Percentiles rank a stretch among this genome's conserved stretches.
Evolutionary conservation across 805 yeast genomes (phyloP).

Genomic region (Candida oleophila): DNA sequence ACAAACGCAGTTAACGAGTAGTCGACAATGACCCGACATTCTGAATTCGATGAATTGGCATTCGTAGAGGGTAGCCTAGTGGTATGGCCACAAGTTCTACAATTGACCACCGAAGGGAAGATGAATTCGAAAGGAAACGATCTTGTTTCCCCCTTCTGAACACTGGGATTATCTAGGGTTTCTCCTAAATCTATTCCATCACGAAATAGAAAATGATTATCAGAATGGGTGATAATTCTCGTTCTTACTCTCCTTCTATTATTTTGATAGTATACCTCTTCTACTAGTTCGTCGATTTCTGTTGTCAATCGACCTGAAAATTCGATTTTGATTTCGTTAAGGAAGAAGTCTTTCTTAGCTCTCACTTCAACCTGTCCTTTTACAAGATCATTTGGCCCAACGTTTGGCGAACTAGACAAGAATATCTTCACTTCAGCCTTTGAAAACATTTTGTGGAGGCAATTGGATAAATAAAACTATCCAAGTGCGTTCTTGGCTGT

Average conservation of each 20-base stretch:
- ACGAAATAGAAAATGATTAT: neutral
- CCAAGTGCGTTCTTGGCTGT: too few species aligned
- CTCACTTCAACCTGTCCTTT: neutral
- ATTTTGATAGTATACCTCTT: neutral
- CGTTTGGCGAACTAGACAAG: neutral
- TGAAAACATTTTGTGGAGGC: neutral
- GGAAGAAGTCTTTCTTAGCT: neutral
- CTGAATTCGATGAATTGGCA: neutral
- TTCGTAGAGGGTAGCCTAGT: neutral
- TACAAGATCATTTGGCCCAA: neutral
- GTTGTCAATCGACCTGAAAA: neutral
- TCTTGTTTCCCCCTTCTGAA: neutral
- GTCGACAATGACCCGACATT: conserved; percentile 37
- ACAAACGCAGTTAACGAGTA: conserved; percentile 47
- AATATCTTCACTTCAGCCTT: neutral
- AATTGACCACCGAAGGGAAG: neutral
- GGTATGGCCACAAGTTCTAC: neutral
- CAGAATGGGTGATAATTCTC: neutral
- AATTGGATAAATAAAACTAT: too few species aligned
- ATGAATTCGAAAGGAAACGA: neutral
- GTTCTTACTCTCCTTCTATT: neutral
- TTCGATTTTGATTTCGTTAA: neutral
- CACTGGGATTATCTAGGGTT: neutral
- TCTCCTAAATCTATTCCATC: neutral
- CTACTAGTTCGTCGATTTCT: neutral